phyloP scores from a whole-genome alignment of 2,329 filamentous ascomycete genomes.

The Alternaria brassicicola region DNA sequence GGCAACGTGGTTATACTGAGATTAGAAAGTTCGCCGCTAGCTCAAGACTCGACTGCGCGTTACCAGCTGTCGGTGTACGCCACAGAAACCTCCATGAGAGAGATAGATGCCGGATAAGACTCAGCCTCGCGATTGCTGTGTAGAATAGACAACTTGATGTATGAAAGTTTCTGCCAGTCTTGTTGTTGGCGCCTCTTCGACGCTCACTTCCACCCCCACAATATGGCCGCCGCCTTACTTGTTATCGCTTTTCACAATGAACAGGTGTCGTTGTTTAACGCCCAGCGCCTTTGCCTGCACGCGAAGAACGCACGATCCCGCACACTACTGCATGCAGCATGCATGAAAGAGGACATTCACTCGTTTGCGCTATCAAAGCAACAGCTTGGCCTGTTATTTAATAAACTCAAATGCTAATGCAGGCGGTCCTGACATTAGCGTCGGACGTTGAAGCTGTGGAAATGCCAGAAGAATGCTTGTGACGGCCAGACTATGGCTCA shows the following conservation, averaged over 20 bases:
- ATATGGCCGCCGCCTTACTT: neutral
- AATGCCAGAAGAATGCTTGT: neutral
- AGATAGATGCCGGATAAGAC: no score
- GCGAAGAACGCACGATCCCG: conserved; percentile 8
- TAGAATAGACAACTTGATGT: neutral
- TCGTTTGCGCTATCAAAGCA: neutral
- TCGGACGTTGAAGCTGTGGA: neutral
- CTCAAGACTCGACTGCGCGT: neutral
- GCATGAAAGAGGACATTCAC: neutral
- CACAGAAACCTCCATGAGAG: no score
- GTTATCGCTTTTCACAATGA: neutral
- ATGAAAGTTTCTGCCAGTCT: neutral
- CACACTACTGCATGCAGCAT: conserved; percentile 2
- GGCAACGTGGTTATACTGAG: conserved; percentile 6
- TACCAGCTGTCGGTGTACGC: neutral
- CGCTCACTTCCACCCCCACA: neutral
- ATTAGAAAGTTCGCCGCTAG: conserved; percentile 12
- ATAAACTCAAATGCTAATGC: neutral
- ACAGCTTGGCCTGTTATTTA: neutral
- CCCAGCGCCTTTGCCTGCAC: neutral
- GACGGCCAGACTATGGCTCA: neutral
- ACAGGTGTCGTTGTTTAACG: neutral
- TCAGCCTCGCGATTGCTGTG: neutral
- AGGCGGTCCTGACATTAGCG: neutral
- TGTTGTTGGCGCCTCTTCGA: neutral